A percentile compares a stretch with the other conserved stretches of the same genome.
phyloP scores from a whole-genome alignment of 192 early-diverging fungal species.

The Coemansia sp. region DNA sequence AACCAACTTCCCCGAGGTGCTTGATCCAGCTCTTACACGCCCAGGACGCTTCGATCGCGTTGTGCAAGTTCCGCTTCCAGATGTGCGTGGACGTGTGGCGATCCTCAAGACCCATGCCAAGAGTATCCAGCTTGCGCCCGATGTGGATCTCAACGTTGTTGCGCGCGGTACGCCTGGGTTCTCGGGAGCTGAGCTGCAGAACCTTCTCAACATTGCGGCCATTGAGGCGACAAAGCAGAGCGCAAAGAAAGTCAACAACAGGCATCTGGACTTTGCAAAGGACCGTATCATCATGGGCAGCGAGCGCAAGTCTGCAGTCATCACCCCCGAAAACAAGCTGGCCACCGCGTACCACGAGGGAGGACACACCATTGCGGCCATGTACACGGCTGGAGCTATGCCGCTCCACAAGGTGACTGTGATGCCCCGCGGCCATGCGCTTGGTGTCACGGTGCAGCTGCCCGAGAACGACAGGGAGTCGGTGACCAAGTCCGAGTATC shows the following conservation, averaged over 20 bases:
- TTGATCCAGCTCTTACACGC: constrained; percentile 95
- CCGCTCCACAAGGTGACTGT: constrained; percentile 98
- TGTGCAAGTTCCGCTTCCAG: constrained; percentile 92
- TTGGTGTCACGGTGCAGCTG: constrained; percentile 86
- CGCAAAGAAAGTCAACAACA: constrained; percentile 69
- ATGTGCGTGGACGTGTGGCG: constrained; percentile 91
- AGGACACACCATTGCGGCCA: constrained; percentile 93
- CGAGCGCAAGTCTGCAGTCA: constrained; percentile 88
- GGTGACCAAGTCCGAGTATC: constrained; percentile 77
- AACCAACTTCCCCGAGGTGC: constrained; percentile 95
- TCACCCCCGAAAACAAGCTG: constrained; percentile 83
- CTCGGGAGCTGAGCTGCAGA: constrained; percentile 98
- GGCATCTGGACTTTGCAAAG: constrained; percentile 95
- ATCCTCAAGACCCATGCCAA: constrained; percentile 92
- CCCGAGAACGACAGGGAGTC: constrained; percentile 88
- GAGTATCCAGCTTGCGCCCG: constrained; percentile 67
- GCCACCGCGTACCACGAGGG: constrained; percentile 98
- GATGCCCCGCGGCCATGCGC: constrained; percentile 85
- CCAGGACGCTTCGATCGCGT: constrained; percentile 97
- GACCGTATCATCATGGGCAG: constrained; percentile 99
- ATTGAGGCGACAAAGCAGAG: constrained; percentile 88
- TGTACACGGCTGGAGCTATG: constrained; percentile 93
- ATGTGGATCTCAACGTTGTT: constrained; percentile 80
- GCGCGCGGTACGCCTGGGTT: constrained; percentile 98
- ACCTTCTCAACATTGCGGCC: constrained; percentile 96